Percentiles rank a stretch among this genome's conserved stretches.
Evolutionary conservation across 208 protist species (phyloP).

Genomic region (Trichomonas tenax): DNA sequence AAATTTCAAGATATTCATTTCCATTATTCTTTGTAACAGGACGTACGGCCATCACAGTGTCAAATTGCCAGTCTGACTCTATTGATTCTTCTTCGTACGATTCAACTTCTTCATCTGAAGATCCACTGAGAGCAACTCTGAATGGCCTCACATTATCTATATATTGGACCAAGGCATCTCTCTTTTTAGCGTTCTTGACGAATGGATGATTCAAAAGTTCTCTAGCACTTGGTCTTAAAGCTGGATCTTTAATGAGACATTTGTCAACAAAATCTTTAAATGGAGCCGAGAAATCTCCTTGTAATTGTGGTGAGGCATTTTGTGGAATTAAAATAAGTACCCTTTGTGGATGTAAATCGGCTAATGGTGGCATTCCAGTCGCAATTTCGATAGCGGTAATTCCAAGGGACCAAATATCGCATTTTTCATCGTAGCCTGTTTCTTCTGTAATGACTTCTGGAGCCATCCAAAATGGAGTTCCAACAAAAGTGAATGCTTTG

Average conservation of each 20-base stretch:
- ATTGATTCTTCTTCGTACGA: background rate
- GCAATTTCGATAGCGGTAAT: slow-evolving; percentile 42
- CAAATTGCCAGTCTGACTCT: background rate
- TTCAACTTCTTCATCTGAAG: background rate
- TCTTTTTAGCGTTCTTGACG: background rate
- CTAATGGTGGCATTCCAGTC: slow-evolving; percentile 30
- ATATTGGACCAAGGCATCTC: background rate
- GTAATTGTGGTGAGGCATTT: slow-evolving; percentile 15
- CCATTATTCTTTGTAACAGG: background rate
- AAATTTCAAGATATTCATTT: background rate
- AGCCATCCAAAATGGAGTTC: slow-evolving; percentile 46
- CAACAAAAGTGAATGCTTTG: slow-evolving; percentile 22
- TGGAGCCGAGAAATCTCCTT: background rate
- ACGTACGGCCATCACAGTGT: background rate
- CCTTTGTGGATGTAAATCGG: slow-evolving; percentile 20
- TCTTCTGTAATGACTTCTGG: slow-evolving; percentile 42
- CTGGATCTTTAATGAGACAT: slow-evolving; percentile 25
- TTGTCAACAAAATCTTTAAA: slow-evolving; percentile 26
- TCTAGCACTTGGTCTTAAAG: background rate
- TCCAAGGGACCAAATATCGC: slow-evolving; percentile 41
- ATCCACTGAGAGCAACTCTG: too few species aligned
- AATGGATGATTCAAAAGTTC: slow-evolving; percentile 24
- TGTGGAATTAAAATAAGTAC: slow-evolving; percentile 30
- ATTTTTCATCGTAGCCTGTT: slow-evolving; percentile 20
- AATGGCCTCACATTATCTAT: background rate